These are phyloP conservation scores for Saturnispora gosingensis DNA, from an alignment of 805 yeast species.

Conservation along the genomic window DNA sequence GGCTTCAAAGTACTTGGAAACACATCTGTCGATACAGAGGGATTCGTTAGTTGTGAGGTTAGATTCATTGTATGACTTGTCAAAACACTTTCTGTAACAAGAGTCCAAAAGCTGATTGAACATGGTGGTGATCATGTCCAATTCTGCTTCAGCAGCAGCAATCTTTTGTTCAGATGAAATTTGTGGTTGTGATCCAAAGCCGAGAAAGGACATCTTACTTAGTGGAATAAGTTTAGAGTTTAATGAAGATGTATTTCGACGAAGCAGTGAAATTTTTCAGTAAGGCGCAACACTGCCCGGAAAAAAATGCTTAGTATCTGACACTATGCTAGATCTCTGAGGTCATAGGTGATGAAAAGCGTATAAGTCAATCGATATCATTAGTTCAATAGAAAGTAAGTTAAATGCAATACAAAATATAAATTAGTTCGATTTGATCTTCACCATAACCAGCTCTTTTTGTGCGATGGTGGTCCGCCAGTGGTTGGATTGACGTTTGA, in stretches of 20 bases:
- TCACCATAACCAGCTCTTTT: constrained; percentile 11
- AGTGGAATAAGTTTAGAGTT: background rate
- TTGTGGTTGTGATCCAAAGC: constrained; percentile 66
- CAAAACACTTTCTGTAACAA: constrained; percentile 83
- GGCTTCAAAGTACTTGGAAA: constrained; percentile 87
- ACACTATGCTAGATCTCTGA: background rate
- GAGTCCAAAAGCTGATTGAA: constrained; percentile 83
- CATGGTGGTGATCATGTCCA: constrained; percentile 97
- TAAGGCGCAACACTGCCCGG: background rate
- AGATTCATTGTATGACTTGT: constrained; percentile 54
- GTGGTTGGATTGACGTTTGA: background rate
- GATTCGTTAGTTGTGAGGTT: constrained; percentile 74
- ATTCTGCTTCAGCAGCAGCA: constrained; percentile 91
- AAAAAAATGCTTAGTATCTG: background rate
- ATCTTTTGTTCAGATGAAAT: constrained; percentile 66
- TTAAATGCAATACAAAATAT: background rate
- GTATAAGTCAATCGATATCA: no score
- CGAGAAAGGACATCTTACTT: constrained; percentile 53
- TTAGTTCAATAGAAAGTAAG: background rate
- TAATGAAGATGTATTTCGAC: background rate
- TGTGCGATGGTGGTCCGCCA: background rate
- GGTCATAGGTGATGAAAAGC: background rate
- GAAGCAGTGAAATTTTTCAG: constrained; percentile 1
- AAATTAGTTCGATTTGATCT: background rate
- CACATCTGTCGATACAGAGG: constrained; percentile 90